Base-by-base conservation (phyloP, 768 basidiomycete genomes). In the Exidia glandulosa region DNA sequence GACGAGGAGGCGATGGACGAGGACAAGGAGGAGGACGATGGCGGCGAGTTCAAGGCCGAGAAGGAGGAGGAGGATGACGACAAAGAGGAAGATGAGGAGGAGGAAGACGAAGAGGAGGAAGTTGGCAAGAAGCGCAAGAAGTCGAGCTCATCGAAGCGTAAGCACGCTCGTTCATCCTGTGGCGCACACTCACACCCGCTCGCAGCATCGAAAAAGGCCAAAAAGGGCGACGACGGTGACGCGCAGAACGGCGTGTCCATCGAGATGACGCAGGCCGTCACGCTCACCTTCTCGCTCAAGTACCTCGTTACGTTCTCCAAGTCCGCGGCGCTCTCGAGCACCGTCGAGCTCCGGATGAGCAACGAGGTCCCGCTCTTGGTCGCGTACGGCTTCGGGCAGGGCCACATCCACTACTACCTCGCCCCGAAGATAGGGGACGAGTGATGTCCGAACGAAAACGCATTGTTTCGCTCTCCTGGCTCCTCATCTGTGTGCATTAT, bases 251-350 rank as follows among this genome's bases (percentile, higher is more conserved):
- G 76, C n/a, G 86, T 95, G 55, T 71, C 75, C 62, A 88, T 96
- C 69, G 83, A 89, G 73, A 88, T 96, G 81, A 90, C 92, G 68
- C 86, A 88, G 70, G 84, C 90, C 63, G 95, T 99, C 63, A 82
- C 85, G 47, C 78, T 98, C 56, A 97, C 94, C 1, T 98, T 98
- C 78, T 93, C 90, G 32, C 77, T 98, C 66, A 98, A 97, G 73
- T 99, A 98, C 74, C 85, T 98, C 31, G 86, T 90, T 72, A 97
- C 96, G 76, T 98, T 99, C 68, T 84, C 92, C 57, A 98, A 96
- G 80, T 90, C 88, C 63, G 76, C 88, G 1, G 78, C 85, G 32
- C 75, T 99, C 37, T 81, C 84, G 14, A 78, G 76, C 63, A 81
- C 77, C 30, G 93, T 94, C 34, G 81, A 85, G 68, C 80, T 96